A percentile compares a stretch with the other conserved stretches of the same genome.
Conservation (phyloP, 2,329 filamentous ascomycete genomes). For the Xylariaceae sp. region DNA sequence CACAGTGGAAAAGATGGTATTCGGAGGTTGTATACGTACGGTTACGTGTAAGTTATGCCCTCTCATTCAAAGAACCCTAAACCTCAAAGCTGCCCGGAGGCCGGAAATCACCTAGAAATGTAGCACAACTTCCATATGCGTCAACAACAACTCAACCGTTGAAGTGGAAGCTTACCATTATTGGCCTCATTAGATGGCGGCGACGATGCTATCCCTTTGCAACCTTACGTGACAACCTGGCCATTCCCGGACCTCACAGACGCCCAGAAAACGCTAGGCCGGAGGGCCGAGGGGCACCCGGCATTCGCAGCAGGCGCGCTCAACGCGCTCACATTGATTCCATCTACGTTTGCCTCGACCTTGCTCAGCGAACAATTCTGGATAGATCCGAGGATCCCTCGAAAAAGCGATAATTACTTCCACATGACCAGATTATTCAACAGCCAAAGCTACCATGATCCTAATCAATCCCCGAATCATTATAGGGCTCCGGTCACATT, state of each 20-base stretch:
- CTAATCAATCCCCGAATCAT: no score
- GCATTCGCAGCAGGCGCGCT: not conserved
- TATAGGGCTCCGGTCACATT: not conserved
- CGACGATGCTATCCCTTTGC: not conserved
- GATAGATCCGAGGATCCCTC: not conserved
- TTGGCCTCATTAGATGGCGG: not conserved
- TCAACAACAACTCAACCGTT: not conserved
- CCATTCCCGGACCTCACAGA: not conserved
- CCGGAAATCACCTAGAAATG: not conserved
- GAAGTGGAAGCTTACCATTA: not conserved
- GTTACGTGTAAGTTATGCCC: not conserved
- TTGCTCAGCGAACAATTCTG: conserved; percentile 10
- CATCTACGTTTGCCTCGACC: not conserved
- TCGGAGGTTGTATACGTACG: not conserved
- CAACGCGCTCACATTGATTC: not conserved
- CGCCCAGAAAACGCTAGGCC: not conserved
- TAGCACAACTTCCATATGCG: not conserved
- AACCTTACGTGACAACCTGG: not conserved
- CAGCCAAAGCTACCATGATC: not conserved
- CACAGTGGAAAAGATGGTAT: conserved; percentile 8
- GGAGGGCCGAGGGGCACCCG: not conserved
- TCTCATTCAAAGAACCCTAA: not conserved
- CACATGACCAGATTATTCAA: not conserved
- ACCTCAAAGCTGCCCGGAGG: not conserved
- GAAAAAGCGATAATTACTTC: conserved; percentile 14